phyloP scores from a whole-genome alignment of 2,329 filamentous ascomycete species.

The Capronia epimyces region DNA sequence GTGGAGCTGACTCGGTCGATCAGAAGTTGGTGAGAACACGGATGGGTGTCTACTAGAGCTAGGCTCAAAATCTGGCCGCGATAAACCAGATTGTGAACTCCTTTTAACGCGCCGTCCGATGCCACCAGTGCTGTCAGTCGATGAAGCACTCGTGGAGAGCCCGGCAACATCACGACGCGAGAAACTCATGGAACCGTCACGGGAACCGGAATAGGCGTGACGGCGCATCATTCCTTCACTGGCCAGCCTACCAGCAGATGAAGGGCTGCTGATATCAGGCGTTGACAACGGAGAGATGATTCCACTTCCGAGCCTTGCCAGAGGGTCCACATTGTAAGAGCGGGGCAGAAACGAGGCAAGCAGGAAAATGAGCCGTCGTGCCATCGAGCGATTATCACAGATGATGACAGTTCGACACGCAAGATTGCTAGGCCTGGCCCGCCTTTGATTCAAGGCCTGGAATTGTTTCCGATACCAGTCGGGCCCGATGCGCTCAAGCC shows the following conservation, averaged over 20 bases:
- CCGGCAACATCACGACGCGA: constrained; percentile 14
- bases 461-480: constrained; percentile 50
- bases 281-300: constrained; percentile 21
- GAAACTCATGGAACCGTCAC: constrained; percentile 13
- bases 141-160: constrained; percentile 42
- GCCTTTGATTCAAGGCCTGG: constrained; percentile 46
- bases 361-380: constrained; percentile 53
- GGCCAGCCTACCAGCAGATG: constrained; percentile 5
- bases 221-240: constrained; percentile 14
- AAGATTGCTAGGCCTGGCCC: constrained; percentile 45
- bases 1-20: constrained; percentile 38
- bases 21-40: constrained; percentile 42
- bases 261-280: constrained; percentile 18
- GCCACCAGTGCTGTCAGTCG: constrained; percentile 36
- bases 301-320: constrained; percentile 16
- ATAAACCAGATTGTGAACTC: constrained; percentile 8
- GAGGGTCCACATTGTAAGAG: constrained; percentile 9
- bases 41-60: constrained; percentile 27
- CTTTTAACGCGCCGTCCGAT: constrained; percentile 9
- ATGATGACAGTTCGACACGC: constrained; percentile 53
- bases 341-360: constrained; percentile 53
- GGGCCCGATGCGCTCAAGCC: constrained; percentile 52
- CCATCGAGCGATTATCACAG: constrained; percentile 55
- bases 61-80: neutral
- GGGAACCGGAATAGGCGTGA: constrained; percentile 15